Evolutionary conservation across 1,284 basidiomycete genomes (phyloP), one percentile per base, ranked within the genome.

Genomic region (Puccinia hordei): DNA sequence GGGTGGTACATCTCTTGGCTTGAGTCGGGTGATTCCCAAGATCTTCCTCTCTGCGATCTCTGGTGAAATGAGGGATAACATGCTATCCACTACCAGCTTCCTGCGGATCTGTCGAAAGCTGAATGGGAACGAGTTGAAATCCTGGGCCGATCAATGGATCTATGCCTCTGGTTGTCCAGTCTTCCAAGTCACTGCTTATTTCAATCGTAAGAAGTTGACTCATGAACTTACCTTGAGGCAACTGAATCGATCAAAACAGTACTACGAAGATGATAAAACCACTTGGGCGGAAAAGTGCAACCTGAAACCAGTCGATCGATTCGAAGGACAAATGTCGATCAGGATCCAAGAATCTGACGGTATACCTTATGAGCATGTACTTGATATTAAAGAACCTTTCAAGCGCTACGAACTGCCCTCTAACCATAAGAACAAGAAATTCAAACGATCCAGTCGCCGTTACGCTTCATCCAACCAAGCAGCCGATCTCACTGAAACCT

Each of bases 351-450:
- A 99, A 88, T 95, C 95, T 0, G 97, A 99, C 85, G 97, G 97
- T 0, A 98, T 97, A 55, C 96, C 97, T 0, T 99, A 99, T 85
- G 97, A 99, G 86, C 97, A 99, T 85, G 93, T 99, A 27, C 89
- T 99, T 57, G 95, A 98, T 85, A 93, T 99, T 81, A 91, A 93
- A 57, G 90, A 90, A 27, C 87, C 90, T 0, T 92, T 92, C 87
- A 98, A 97, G 85, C 91, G 92, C 17, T 98, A 94, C 85, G 94
- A 97, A 84, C 94, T 99, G 0, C 95, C 97, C 0, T 99, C 98
- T 89, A 99, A 99, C 86, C 98, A 96, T n/a, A 99, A 98, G 86
- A 98, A 98, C 87, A 99, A 98, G 87, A 93, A 97, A 82, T 93
- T 98, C 22, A 89, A 95, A 73, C 89, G 96, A 49, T 94, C 95